These are phyloP conservation scores for Trichoderma asperelloides DNA, from an alignment of 495 filamentous ascomycete species.

Conservation along the genomic window DNA sequence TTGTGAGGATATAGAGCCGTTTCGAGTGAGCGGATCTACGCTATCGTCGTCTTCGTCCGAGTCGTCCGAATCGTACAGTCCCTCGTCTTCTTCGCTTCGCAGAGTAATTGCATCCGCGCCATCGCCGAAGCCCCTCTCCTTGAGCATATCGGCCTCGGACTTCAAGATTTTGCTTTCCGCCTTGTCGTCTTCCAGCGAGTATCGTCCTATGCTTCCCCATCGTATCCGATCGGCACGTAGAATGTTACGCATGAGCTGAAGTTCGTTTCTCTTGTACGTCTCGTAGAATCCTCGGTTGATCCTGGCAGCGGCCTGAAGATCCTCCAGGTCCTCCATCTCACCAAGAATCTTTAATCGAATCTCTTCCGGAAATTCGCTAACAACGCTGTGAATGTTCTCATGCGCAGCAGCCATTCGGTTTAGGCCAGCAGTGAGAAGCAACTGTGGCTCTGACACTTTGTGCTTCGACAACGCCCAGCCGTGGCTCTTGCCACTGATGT, in stretches of 20 bases:
- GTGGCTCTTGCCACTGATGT: slow-evolving; percentile 21
- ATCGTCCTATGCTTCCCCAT: not conserved
- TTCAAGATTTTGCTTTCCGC: not conserved
- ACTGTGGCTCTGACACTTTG: slow-evolving; percentile 12
- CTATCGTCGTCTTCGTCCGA: not conserved
- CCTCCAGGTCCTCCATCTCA: slow-evolving; percentile 19
- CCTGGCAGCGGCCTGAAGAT: slow-evolving; percentile 23
- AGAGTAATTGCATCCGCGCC: slow-evolving; percentile 1
- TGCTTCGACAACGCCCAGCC: slow-evolving; percentile 26
- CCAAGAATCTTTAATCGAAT: slow-evolving; percentile 21
- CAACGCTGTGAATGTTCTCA: slow-evolving; percentile 4
- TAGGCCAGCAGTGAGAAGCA: slow-evolving; percentile 13
- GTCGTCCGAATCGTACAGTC: not conserved
- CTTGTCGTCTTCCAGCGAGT: not conserved
- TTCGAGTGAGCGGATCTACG: not conserved
- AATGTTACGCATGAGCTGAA: slow-evolving; percentile 15
- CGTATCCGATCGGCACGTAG: slow-evolving; percentile 7
- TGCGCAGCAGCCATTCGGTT: slow-evolving; percentile 8
- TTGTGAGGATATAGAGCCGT: not conserved
- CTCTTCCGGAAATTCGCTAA: slow-evolving; percentile 15
- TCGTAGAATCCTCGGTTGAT: slow-evolving; percentile 22
- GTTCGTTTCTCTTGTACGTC: slow-evolving; percentile 23
- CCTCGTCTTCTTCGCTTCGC: slow-evolving; percentile 7
- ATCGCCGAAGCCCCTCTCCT: not conserved
- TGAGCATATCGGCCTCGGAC: not conserved